Evolutionary conservation across 1,284 basidiomycete species (phyloP), one percentile per base, ranked within the genome.

Genomic region (Bothia castanella): DNA sequence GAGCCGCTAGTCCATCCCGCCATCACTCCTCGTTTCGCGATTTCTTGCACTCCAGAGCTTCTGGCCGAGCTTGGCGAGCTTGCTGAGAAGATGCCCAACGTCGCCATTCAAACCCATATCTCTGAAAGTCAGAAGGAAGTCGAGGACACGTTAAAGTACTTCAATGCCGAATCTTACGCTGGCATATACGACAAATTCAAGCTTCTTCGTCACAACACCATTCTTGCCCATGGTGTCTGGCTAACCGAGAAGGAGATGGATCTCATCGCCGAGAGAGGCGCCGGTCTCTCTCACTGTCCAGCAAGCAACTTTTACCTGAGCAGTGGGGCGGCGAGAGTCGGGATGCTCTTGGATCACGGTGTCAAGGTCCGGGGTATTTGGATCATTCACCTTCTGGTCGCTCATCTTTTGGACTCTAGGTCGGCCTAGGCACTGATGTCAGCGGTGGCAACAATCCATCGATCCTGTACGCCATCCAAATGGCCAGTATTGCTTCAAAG

Each of bases 1-100:
- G 58, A 66, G 49, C 64, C 72, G 8, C 80, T 94, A 16, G 89
- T 98, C 7, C 87, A 89, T 52, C 95, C 95, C 0, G 84, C 96
- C 62, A 72, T 98, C 39, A 98, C 96, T 0, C 96, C 96, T 17
- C 87, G 95, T 17, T 98, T 99, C 68, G 95, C 96, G 25, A 89
- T 99, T 56, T 85, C 89, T n/a, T 96, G 92, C 69, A 85, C 92
- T 0, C 68, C 77, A 13, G 74, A 80, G n/a, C 81, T 97, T 32
- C 77, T 98, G 41, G 48, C 62, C 1, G 70, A 72, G 8, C 76
- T 98, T 10, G 85, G 87, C 14, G 61, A 76, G 3, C 65, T 68
- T 35, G 82, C 80, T 0, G 60, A 67, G 36, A 61, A 69, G 2
- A 75, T 87, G 59, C 76, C 80, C 13, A 63, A 72, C 0, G 74